phyloP scores from a whole-genome alignment of 345 rosid species.

The Tarenaya hassleriana region DNA sequence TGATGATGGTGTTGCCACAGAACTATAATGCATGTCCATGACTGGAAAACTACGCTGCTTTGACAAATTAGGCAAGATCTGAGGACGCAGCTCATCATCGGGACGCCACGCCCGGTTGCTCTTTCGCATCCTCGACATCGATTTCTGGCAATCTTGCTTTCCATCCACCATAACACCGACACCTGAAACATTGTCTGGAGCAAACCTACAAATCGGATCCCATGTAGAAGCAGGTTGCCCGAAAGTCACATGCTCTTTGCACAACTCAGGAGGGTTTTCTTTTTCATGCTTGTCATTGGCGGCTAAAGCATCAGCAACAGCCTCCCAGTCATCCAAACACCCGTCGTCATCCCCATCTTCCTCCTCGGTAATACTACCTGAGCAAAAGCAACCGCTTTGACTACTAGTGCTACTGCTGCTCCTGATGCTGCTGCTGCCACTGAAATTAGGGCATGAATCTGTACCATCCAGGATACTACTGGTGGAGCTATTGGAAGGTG shows the following conservation, averaged over 20 bases:
- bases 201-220: slow-evolving; percentile 8
- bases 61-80: slow-evolving; percentile 64
- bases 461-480: slow-evolving; percentile 33
- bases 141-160: slow-evolving; percentile 25
- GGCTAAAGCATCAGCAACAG: slow-evolving; percentile 89
- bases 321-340: slow-evolving; percentile 96
- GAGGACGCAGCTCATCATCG: slow-evolving; percentile 73
- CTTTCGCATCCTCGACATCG: slow-evolving; percentile 32
- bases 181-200: slow-evolving; percentile 13
- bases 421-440: slow-evolving; percentile 37
- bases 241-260: slow-evolving; percentile 22
- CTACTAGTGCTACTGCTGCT: slow-evolving; percentile 58
- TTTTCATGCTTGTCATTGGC: slow-evolving; percentile 43
- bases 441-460: slow-evolving; percentile 43
- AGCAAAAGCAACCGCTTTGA: slow-evolving; percentile 76
- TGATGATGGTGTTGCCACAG: slow-evolving; percentile 34
- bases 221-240: slow-evolving; percentile 21
- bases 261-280: slow-evolving; percentile 24
- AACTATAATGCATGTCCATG: slow-evolving; percentile 42
- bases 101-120: slow-evolving; percentile 73
- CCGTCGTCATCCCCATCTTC: slow-evolving; percentile 59
- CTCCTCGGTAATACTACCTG: slow-evolving; percentile 77
- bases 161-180: slow-evolving; percentile 26
- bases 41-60: slow-evolving; percentile 61
- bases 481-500: slow-evolving; percentile 52